Base-by-base conservation (phyloP, 1,284 basidiomycete species). In the Sporisorium reilianum region DNA sequence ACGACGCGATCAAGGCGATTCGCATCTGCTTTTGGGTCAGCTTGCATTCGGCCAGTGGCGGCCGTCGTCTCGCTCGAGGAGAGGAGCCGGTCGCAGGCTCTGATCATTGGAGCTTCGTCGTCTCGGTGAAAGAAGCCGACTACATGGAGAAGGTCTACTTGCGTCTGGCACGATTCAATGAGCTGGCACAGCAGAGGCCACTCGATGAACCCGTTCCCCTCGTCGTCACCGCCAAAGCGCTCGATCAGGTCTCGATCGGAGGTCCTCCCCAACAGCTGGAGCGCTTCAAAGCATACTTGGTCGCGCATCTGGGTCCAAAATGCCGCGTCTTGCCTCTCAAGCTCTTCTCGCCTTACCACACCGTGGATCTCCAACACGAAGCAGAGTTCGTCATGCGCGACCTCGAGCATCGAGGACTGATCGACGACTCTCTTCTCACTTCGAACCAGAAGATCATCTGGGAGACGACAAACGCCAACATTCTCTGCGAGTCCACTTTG, bases 1-100 rank as follows among this genome's bases (percentile, higher is more conserved):
- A 50, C 20, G 55, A 62, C 1, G 62, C 72, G 7, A 38, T 70
- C 57, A 64, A 55, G 25, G 48, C 59, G 2, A 50, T 70, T 6
- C 66, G 72, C 44, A 48, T 70, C 18, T 62, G 58, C 59, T 70
- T 75, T 34, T 75, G 72, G 72, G 56, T 75, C 44, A 54, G 72
- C 30, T 16, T 70, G 23, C 72, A 67, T 45, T 75, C 72, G 18
- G 48, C 67, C 6, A 53, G 52, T 18, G 57, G 59, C 10, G 48
- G 66, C 23, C 16, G 23, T 11, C 55, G 66, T 16, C 50, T 75
- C n/a, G n/a, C 56, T 14, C 32, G 23, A 28, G 36, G 7, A 10
- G 48, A 40, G 1, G 32, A n/a, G 4, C 7, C 18, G 11, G 10
- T 1, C 20, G 12, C 57, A 10, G 26, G 49, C 2, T 38, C 45